phyloP scores from a whole-genome alignment of 306 rosid species.

The Delonix regia region DNA sequence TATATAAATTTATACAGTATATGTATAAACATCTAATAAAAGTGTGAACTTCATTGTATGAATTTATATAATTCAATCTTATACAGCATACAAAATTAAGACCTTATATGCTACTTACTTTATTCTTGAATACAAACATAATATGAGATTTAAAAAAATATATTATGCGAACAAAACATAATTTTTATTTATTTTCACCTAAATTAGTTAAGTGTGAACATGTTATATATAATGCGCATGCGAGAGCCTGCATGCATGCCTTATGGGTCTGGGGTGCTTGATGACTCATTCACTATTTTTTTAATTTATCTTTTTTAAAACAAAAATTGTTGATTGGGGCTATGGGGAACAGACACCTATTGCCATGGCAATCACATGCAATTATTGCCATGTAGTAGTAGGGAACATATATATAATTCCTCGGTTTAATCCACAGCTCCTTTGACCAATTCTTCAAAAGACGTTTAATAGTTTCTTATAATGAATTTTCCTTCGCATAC shows the following conservation, averaged over 20 bases:
- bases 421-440: not conserved
- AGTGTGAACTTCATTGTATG: no score
- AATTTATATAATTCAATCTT: no score
- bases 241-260: not conserved
- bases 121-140: no score
- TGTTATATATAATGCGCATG: not conserved
- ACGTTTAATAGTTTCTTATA: not conserved
- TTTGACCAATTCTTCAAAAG: not conserved
- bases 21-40: no score
- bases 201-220: no score
- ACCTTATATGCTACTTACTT: no score
- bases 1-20: no score
- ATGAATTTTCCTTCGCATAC: not conserved
- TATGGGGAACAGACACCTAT: slow-evolving; percentile 12
- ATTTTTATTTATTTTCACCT: no score
- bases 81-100: no score
- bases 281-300: not conserved
- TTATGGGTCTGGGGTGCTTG: slow-evolving; percentile 5
- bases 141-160: no score
- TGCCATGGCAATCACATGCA: not conserved
- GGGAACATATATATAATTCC: not conserved
- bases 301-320: not conserved
- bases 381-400: not conserved
- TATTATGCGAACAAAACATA: no score
- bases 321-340: not conserved